Conservation (phyloP, 2,329 filamentous ascomycete species). For the Coniochaeta sp. region DNA sequence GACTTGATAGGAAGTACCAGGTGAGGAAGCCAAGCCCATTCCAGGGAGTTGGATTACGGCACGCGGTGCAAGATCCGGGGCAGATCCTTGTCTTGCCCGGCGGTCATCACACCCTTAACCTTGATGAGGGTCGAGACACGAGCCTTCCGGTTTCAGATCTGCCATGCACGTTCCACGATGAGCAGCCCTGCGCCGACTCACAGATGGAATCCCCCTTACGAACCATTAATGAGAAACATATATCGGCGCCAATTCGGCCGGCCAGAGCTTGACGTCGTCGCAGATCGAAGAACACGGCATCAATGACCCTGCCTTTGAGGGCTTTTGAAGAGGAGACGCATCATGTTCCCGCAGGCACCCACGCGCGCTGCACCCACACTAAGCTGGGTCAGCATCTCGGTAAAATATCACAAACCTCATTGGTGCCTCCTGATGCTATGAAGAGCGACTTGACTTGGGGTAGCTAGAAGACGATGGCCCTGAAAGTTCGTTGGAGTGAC, state of each 20-base stretch:
- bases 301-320: neutral
- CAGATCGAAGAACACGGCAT: neutral
- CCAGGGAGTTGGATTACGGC: neutral
- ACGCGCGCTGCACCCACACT: neutral
- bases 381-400: neutral
- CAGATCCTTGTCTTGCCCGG: neutral
- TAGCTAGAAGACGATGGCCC: no score
- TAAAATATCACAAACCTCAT: neutral
- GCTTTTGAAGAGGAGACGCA: neutral
- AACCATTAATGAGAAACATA: neutral
- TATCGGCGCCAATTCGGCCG: neutral
- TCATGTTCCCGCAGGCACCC: neutral
- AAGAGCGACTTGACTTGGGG: no score
- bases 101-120: neutral
- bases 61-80: neutral
- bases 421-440: no score
- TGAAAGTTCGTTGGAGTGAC: neutral
- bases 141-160: neutral
- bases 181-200: neutral
- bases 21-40: neutral
- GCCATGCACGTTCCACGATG: neutral
- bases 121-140: neutral
- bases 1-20: neutral
- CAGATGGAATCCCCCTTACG: neutral
- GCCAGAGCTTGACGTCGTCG: neutral